Conservation (phyloP, 129 eudicot genomes). For the Glebionis coronaria region DNA sequence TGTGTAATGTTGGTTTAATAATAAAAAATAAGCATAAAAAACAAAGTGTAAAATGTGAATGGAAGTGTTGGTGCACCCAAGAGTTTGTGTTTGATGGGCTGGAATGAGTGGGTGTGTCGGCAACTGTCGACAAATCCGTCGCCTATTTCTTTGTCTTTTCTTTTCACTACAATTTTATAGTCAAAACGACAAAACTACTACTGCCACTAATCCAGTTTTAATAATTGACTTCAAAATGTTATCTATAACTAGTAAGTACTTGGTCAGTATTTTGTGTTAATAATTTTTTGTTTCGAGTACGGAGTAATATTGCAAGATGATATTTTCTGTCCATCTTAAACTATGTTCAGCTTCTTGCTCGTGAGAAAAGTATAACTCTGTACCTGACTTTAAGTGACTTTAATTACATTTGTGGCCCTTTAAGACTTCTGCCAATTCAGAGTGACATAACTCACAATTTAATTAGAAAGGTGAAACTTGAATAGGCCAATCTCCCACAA, state of each 20-base stretch:
- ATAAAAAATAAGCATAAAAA: too few relatives aligned
- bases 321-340: too few relatives aligned
- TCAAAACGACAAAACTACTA: background rate
- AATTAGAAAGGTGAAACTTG: background rate
- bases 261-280: too few relatives aligned
- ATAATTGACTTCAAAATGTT: too few relatives aligned
- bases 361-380: background rate
- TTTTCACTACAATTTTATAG: background rate
- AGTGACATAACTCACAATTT: background rate
- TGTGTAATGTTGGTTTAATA: too few relatives aligned
- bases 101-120: conserved; percentile 18
- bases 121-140: conserved; percentile 22
- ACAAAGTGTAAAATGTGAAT: background rate
- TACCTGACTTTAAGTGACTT: background rate
- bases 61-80: background rate
- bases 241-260: too few relatives aligned
- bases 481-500: background rate
- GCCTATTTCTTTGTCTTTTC: conserved; percentile 19
- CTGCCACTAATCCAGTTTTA: too few relatives aligned
- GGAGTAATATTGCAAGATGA: too few relatives aligned
- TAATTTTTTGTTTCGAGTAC: too few relatives aligned
- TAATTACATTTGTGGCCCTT: background rate
- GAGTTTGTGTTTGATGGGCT: conserved; percentile 18
- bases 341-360: too few relatives aligned
- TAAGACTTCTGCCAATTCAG: background rate